Base-by-base conservation (phyloP, 169 alveolate species). In the Eimeria praecox region DNA sequence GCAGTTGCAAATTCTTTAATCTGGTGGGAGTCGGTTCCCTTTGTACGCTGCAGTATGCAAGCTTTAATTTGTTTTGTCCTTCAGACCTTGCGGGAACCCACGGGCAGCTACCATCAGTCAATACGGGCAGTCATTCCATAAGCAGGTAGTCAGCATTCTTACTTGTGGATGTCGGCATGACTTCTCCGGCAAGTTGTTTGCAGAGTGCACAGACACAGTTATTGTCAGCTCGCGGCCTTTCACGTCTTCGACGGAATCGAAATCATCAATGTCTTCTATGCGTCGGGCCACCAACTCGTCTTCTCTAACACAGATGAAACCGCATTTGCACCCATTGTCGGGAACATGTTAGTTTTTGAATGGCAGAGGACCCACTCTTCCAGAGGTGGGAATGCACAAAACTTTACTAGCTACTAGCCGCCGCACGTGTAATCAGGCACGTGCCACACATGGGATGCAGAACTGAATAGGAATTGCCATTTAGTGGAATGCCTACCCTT, bases 191-290 rank as follows among this genome's bases (percentile, higher is more conserved):
- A 94, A 40, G 52, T 94, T 89, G 30, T 44, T 82, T 9, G 96
- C 96, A 66, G 94, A 66, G 62, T 94, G 94, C 64, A 94, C 94
- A 20, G 78, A 42, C 44, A 94, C 90, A 24, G 96, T 85, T 40
- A 94, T 69, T 18, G 90, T 94, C 90, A 94, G 66, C 89, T 59
- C 83, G 62, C 91, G 90, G 75, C 96, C 96, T 46, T 71, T 94
- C 75, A 94, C 83, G 78, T 94, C 96, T 38, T 94, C 96, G 10
- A 94, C 96, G 30, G 96, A 82, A 44, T 94, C 96, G 69, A 82
- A 83, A 62, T 94, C 90, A 54, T 94, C 96, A 62, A 83, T 27
- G 38, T 94, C 96, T n/a, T 59, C 82, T 24, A 94, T 22, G 64
- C 94, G 94, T 40, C 94, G 80, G 14, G 94, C 94, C 22, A 42